phyloP scores from a whole-genome alignment of 2,329 filamentous ascomycete species.

The Sclerotinia glacialis region DNA sequence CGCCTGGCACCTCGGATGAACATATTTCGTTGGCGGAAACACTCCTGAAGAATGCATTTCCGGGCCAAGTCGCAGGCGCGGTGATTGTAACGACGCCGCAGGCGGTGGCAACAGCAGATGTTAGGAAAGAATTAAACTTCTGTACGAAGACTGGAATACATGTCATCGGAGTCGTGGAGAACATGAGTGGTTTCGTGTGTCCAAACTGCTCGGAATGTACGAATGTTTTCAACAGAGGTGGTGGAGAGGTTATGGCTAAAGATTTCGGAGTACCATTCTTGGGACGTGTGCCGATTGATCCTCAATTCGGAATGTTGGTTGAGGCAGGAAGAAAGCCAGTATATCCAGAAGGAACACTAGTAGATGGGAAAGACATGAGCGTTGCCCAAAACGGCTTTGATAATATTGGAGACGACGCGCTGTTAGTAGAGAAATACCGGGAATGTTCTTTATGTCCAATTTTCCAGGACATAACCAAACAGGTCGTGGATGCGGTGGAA shows the following conservation, averaged over 20 bases:
- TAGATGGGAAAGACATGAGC: slow-evolving; percentile 55
- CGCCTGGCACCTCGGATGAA: slow-evolving; percentile 93
- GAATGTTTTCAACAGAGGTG: slow-evolving; percentile 89
- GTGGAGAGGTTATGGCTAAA: slow-evolving; percentile 81
- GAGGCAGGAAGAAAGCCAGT: slow-evolving; percentile 66
- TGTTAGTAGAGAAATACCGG: slow-evolving; percentile 69
- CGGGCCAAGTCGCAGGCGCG: slow-evolving; percentile 75
- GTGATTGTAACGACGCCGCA: slow-evolving; percentile 96
- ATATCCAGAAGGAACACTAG: slow-evolving; percentile 66
- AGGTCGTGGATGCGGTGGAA: slow-evolving; percentile 44
- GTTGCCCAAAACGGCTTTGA: slow-evolving; percentile 35
- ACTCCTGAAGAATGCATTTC: slow-evolving; percentile 60
- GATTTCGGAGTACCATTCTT: slow-evolving; percentile 84
- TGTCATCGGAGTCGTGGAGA: slow-evolving; percentile 89
- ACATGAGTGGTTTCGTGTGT: slow-evolving; percentile 93
- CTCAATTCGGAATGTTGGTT: slow-evolving; percentile 82
- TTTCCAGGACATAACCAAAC: slow-evolving; percentile 62
- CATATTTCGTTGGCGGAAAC: slow-evolving; percentile 94
- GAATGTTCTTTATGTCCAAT: slow-evolving; percentile 67
- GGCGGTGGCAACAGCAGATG: slow-evolving; percentile 87
- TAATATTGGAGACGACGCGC: slow-evolving; percentile 39
- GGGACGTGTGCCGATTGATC: slow-evolving; percentile 86
- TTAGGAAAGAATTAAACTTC: slow-evolving; percentile 84
- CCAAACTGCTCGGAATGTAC: slow-evolving; percentile 79
- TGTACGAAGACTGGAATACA: slow-evolving; percentile 79